Base-by-base conservation (phyloP, 441 rosid species). In the Pelargonium citronellum region DNA sequence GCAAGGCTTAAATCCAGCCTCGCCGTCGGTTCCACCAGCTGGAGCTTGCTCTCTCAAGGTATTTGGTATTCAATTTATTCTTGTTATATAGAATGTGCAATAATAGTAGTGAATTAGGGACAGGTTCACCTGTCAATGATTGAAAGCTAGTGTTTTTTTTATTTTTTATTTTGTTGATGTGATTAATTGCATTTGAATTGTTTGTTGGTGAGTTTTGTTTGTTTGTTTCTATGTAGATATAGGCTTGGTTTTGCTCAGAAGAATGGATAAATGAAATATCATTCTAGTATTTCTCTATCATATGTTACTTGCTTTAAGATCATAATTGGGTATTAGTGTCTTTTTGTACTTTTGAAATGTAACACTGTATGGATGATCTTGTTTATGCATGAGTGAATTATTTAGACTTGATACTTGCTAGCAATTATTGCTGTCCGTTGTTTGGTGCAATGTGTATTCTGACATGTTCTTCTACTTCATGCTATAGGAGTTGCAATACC, bases 11-110 rank as follows among this genome's bases (percentile, higher is more conserved):
- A 62, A 60, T 94, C 97, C 63, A 84, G 78, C 80, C 86, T 94
- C 55, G 95, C 97, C 24, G 79, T 88, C 22, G 95, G 88, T 84
- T 78, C 97, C 24, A 84, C 92, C 22, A 87, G 92, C 80, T 94
- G 98, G 97, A 94, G 98, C 85, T 78, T 74, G 86, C 95, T 93
- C 76, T 93, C 97, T 73, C 89, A 85, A 81, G 96, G 97, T 92
- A 69, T 22, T 51, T 72, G 62, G 2, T 22, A 22, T 22, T 41
- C 30, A 12, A 8, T 1, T 20, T 16, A 11, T 9, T 11, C 41
- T 55, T 55, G 62, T 17, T 17, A 3, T 6, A 17, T 55, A 27
- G 9, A 55, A 17, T 55, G 62, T 55, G 62, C 62, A 55, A 53
- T 53, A 22, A 6, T 51, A 7, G 7, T 51, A 1, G 9, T 55